Conservation (phyloP, 2,329 filamentous ascomycete genomes). For the Endothia cerciana region DNA sequence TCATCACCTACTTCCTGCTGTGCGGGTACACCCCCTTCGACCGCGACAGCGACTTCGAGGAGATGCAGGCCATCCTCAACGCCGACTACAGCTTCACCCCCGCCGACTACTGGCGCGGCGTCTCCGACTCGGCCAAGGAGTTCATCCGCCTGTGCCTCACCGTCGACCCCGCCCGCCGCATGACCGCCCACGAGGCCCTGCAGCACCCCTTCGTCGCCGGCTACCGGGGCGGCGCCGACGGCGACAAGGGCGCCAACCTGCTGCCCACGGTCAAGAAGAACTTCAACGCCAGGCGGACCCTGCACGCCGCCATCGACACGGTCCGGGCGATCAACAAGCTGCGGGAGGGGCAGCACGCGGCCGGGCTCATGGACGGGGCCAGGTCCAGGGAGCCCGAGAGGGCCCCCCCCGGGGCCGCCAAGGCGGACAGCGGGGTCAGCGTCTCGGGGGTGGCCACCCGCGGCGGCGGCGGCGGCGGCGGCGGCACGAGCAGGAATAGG, state of each 20-base stretch:
- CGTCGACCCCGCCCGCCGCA: constrained; percentile 82
- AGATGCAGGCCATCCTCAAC: constrained; percentile 98
- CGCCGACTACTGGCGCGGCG: constrained; percentile 93
- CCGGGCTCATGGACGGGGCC: constrained; percentile 64
- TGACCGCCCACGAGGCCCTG: constrained; percentile 84
- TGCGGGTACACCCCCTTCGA: constrained; percentile 99
- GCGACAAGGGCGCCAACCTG: constrained; percentile 61
- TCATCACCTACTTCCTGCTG: constrained; percentile 97
- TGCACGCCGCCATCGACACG: constrained; percentile 73
- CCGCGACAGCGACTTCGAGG: constrained; percentile 94
- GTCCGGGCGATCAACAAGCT: constrained; percentile 74
- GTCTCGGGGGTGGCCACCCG: not conserved
- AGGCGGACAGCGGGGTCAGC: constrained; percentile 52
- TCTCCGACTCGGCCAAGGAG: constrained; percentile 82
- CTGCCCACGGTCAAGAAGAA: constrained; percentile 74
- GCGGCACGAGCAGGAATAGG: constrained; percentile 43
- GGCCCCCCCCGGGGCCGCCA: constrained; percentile 33
- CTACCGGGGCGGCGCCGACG: constrained; percentile 46
- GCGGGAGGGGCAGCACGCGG: constrained; percentile 60
- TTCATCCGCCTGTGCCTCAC: constrained; percentile 94
- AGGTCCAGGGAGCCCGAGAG: constrained; percentile 54
- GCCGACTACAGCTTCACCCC: constrained; percentile 97
- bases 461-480: constrained; percentile 35
- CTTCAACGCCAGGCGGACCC: constrained; percentile 70
- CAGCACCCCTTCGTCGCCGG: constrained; percentile 68